A percentile compares a stretch with the other conserved stretches of the same genome.
Conservation (phyloP, 2,329 filamentous ascomycete species). For the Pseudocercospora cruenta region DNA sequence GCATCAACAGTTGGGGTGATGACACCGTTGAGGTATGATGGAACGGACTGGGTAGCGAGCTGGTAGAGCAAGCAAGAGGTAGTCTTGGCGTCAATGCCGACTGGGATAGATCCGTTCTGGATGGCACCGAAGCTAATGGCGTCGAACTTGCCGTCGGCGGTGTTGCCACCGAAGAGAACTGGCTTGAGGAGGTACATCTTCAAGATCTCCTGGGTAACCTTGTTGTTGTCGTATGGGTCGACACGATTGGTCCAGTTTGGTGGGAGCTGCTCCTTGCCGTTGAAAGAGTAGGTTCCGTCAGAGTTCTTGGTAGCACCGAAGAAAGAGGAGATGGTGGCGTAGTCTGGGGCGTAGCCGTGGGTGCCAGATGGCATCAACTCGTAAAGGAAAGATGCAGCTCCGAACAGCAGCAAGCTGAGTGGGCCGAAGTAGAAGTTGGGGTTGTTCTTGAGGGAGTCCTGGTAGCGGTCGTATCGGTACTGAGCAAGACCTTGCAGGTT, state of each 20-base stretch:
- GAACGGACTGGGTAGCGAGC: constrained; percentile 44
- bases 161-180: constrained; percentile 37
- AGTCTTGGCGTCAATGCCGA: constrained; percentile 33
- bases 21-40: constrained; percentile 43
- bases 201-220: constrained; percentile 46
- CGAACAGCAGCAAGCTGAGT: constrained; percentile 44
- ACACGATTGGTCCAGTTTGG: constrained; percentile 45
- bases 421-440: constrained; percentile 50
- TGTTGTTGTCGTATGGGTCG: constrained; percentile 40
- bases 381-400: constrained; percentile 50
- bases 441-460: constrained; percentile 44
- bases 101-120: constrained; percentile 43
- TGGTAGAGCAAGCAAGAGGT: constrained; percentile 51
- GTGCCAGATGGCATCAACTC: constrained; percentile 44
- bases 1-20: constrained; percentile 44
- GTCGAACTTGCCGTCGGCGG: constrained; percentile 16
- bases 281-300: constrained; percentile 45
- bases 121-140: constrained; percentile 45
- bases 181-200: constrained; percentile 44
- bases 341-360: constrained; percentile 38
- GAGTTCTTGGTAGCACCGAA: constrained; percentile 46
- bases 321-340: constrained; percentile 43
- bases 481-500: constrained; percentile 44
- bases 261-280: constrained; percentile 46
- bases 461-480: constrained; percentile 47